Base-by-base conservation (phyloP, 805 yeast species). In the Komagataella kurtzmanii region DNA sequence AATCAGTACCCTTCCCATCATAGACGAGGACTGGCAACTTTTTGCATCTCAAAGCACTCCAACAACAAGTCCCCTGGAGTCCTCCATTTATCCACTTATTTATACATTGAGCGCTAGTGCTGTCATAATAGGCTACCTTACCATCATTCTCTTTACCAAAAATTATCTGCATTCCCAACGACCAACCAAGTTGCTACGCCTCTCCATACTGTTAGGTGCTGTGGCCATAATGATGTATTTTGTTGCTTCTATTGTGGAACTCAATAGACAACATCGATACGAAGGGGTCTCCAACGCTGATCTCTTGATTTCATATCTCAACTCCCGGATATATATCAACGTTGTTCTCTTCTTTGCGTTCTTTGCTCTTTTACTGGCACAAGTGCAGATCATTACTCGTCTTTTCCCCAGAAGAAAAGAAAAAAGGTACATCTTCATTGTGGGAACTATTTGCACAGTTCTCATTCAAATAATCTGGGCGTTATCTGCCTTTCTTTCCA, bases 391-490 rank as follows among this genome's bases (percentile, higher is more conserved):
- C 40, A 71, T 83, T 4, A 81, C 81, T 76, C 69, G 88, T 51
- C 62, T 84, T 24, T 85, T 85, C 57, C 76, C 78, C 51, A 70
- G 95, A 50, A 82, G 76, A 47, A 75, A 75, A 52, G 95, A 87
- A 63, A 83, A 81, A 59, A 69, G 88, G 52, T 66, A 80, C 40
- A 73, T 83, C 6, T 75, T 85, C 47, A 66, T 75, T 49, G 66
- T 77, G 18, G 95, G 95, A 0, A 66, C 77, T 0, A 53, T 72
- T 0, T 65, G 84, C 3, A 71, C 81, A 2, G 51, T 77, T 1
- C 63, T 77, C 6, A 74, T 88, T 0, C 88, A 85, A 60, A 69
- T 77, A 1, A 70, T 85, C 4, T 85, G 90, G 88, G 87, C 81
- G 0, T 71, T 83, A 1, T 74, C 89, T 14, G 77, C 77, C 3